A percentile compares a stretch with the other conserved stretches of the same genome.
phyloP scores from a whole-genome alignment of 352 stramenopile genomes.

The Albugo laibachii region DNA sequence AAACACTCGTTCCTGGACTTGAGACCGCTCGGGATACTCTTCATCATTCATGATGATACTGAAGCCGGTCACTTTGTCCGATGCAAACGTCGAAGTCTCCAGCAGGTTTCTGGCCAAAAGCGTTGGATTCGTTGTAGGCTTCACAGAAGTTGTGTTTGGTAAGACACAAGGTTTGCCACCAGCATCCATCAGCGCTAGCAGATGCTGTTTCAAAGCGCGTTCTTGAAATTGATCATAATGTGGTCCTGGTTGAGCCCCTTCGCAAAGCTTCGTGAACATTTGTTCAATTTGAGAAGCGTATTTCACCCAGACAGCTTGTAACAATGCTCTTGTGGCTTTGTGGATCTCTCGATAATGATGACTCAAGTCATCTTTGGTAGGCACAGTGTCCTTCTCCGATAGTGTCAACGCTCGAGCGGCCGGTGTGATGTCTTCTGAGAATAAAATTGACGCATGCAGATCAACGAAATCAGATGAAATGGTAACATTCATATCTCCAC shows the following conservation, averaged over 20 bases:
- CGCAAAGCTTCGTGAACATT: slow-evolving; percentile 29
- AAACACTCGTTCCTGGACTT: slow-evolving; percentile 48
- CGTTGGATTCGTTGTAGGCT: slow-evolving; percentile 19
- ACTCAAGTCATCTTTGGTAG: slow-evolving; percentile 32
- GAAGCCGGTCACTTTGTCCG: slow-evolving; percentile 37
- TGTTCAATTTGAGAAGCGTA: slow-evolving; percentile 36
- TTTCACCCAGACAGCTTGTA: slow-evolving; percentile 49
- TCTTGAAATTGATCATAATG: slow-evolving; percentile 58
- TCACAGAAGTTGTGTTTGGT: slow-evolving; percentile 16
- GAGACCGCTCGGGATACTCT: slow-evolving; percentile 23
- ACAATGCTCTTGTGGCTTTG: slow-evolving; percentile 32
- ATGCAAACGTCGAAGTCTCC: slow-evolving; percentile 43
- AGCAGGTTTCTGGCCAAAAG: slow-evolving; percentile 36
- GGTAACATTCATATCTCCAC: slow-evolving; percentile 19
- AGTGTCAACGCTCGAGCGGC: slow-evolving; percentile 41
- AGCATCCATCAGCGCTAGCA: slow-evolving; percentile 38
- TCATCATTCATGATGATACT: slow-evolving; percentile 45
- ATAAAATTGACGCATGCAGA: slow-evolving; percentile 44
- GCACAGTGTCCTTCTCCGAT: slow-evolving; percentile 30
- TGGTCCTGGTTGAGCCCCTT: slow-evolving; percentile 18
- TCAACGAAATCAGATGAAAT: slow-evolving; percentile 39
- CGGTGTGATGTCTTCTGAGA: slow-evolving; percentile 38
- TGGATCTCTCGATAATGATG: slow-evolving; percentile 50
- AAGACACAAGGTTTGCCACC: slow-evolving; percentile 27
- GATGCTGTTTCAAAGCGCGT: slow-evolving; percentile 38